Percentiles rank a stretch among this genome's conserved stretches.
Evolutionary conservation across 495 filamentous ascomycete genomes (phyloP).

Genomic region (Lophiostoma macrostomum): DNA sequence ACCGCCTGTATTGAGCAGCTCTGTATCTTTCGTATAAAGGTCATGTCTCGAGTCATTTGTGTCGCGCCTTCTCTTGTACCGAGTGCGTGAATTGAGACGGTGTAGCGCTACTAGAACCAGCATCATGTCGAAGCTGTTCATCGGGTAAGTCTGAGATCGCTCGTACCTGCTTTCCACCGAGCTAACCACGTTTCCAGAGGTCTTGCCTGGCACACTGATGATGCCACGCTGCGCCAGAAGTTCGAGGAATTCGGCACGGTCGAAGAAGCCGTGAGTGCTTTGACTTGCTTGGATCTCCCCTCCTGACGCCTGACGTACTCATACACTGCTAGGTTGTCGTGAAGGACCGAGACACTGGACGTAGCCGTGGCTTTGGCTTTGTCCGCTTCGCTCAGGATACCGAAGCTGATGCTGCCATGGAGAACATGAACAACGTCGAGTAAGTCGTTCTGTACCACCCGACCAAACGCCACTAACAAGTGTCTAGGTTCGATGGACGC

Average conservation of each 20-base stretch:
- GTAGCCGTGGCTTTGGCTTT: slow-evolving; percentile 96
- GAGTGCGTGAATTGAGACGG: slow-evolving; percentile 37
- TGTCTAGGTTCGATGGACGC: slow-evolving; percentile 85
- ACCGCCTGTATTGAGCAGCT: slow-evolving; percentile 3
- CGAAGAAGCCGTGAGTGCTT: slow-evolving; percentile 84
- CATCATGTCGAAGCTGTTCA: slow-evolving; percentile 84
- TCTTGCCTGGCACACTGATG: slow-evolving; percentile 97
- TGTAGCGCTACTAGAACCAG: slow-evolving; percentile 31
- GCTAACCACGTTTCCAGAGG: slow-evolving; percentile 56
- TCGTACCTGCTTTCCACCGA: background rate
- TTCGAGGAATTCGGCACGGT: slow-evolving; percentile 86
- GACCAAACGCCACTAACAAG: background rate
- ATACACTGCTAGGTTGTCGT: slow-evolving; percentile 72
- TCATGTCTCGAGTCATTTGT: slow-evolving; percentile 35
- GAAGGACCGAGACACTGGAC: slow-evolving; percentile 93
- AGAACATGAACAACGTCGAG: slow-evolving; percentile 90
- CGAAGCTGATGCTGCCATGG: slow-evolving; percentile 81
- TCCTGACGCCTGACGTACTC: background rate
- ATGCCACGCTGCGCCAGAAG: slow-evolving; percentile 72
- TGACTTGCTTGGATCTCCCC: no score
- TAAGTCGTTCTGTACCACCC: slow-evolving; percentile 46
- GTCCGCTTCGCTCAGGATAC: slow-evolving; percentile 77
- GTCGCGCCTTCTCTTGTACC: slow-evolving; percentile 4
- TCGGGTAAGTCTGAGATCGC: slow-evolving; percentile 67
- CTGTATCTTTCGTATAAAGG: slow-evolving; percentile 23